Percentiles rank a stretch among this genome's conserved stretches.
Evolutionary conservation across 192 early-diverging fungal genomes (phyloP).

Genomic region (Paraglomus occultum): DNA sequence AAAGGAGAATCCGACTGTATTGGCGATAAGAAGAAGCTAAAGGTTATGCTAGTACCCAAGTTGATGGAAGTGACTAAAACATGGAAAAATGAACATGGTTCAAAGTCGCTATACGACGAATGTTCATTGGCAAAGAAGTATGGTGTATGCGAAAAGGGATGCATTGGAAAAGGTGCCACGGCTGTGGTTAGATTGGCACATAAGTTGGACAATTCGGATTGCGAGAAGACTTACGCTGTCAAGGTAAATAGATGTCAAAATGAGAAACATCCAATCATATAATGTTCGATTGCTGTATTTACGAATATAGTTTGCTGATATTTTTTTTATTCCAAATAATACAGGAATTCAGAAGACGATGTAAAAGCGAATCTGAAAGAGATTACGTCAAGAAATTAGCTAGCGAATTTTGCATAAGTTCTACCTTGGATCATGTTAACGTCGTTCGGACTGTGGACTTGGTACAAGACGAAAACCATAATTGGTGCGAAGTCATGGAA

Average conservation of each 20-base stretch:
- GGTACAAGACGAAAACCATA: constrained; percentile 62
- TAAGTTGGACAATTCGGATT: constrained; percentile 62
- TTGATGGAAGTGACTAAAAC: too few species aligned
- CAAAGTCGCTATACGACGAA: constrained; percentile 16
- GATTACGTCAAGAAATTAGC: constrained; percentile 55
- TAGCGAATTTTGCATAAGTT: constrained; percentile 82
- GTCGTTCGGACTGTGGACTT: constrained; percentile 80
- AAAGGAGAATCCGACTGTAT: too few species aligned
- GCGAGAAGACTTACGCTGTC: constrained; percentile 76
- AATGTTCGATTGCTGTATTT: not conserved
- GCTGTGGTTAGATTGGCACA: constrained; percentile 88
- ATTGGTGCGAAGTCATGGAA: constrained; percentile 77
- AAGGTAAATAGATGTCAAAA: constrained; percentile 45
- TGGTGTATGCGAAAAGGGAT: constrained; percentile 70
- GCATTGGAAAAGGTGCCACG: constrained; percentile 87
- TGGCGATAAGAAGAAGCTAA: too few species aligned
- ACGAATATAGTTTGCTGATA: too few species aligned
- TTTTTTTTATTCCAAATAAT: not conserved
- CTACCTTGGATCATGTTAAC: constrained; percentile 71
- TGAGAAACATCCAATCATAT: too few species aligned
- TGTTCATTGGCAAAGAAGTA: constrained; percentile 72
- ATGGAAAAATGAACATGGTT: constrained; percentile 22
- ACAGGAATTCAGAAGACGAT: constrained; percentile 85
- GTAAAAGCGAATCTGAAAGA: constrained; percentile 45
- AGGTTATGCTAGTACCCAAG: too few species aligned